Percentiles rank a stretch among this genome's conserved stretches.
Conservation (phyloP, 169 alveolate species). For the Cryptosporidium ubiquitum region DNA sequence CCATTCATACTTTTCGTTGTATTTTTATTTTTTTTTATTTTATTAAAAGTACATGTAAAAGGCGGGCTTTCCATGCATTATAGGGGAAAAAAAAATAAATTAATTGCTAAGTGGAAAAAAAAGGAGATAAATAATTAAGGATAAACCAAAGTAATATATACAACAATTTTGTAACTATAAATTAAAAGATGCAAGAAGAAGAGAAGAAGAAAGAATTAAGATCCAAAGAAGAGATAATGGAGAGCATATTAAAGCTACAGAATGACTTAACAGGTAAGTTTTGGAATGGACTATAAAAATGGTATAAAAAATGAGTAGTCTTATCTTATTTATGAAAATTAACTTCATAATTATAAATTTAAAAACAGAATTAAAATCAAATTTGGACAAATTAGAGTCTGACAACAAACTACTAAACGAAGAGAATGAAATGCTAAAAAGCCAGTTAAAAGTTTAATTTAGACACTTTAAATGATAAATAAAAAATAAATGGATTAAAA, state of each 20-base stretch:
- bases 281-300: background rate
- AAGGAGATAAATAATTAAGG: background rate
- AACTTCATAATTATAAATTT: background rate
- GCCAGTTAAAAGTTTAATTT: background rate
- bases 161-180: no score
- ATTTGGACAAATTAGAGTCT: conserved; percentile 33
- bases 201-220: background rate
- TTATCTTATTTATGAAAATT: background rate
- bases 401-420: background rate
- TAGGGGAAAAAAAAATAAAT: background rate
- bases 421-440: background rate
- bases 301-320: background rate
- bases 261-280: conserved; percentile 40
- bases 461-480: background rate
- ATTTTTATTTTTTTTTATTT: background rate
- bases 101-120: background rate
- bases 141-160: no score
- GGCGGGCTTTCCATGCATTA: conserved; percentile 4
- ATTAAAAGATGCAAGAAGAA: background rate
- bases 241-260: conserved; percentile 26
- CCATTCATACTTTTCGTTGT: background rate
- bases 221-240: conserved; percentile 4
- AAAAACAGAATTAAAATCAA: conserved; percentile 10
- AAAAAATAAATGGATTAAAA: background rate
- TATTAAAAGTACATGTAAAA: background rate